A percentile compares a stretch with the other conserved stretches of the same genome.
Evolutionary conservation across 306 rosid genomes (phyloP).

Genomic region (Prinsepia uniflora): DNA sequence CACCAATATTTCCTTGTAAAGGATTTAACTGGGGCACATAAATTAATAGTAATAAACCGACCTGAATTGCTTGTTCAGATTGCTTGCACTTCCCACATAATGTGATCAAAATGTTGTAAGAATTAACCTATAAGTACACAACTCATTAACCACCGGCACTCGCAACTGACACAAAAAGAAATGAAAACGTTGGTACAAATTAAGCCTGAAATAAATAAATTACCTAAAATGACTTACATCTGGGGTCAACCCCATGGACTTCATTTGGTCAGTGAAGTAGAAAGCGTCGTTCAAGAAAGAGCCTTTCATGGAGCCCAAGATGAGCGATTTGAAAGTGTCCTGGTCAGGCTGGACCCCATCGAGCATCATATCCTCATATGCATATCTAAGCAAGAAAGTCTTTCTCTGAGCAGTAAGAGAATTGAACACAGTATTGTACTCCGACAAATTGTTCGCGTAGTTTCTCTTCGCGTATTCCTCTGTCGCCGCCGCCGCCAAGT

Average conservation of each 20-base stretch:
- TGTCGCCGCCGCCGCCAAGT: conserved; percentile 42
- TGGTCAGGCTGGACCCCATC: conserved; percentile 89
- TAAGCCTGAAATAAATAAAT: too few relatives aligned
- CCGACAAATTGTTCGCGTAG: conserved; percentile 70
- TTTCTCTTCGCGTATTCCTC: conserved; percentile 63
- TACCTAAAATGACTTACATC: conserved; percentile 47
- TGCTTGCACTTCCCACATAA: conserved; percentile 80
- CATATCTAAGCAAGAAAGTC: conserved; percentile 71
- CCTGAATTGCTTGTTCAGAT: conserved; percentile 81
- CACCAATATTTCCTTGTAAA: background rate
- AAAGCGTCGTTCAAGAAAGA: conserved; percentile 71
- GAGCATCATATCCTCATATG: conserved; percentile 81
- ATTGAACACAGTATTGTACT: conserved; percentile 74
- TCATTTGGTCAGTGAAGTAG: conserved; percentile 80
- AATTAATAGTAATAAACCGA: conserved; percentile 19
- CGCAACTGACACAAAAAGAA: background rate
- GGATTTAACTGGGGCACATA: background rate
- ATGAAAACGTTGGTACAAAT: background rate
- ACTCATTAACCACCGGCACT: background rate
- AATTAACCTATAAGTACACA: conserved; percentile 47
- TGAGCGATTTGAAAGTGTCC: conserved; percentile 72
- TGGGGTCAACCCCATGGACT: conserved; percentile 73
- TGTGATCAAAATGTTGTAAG: conserved; percentile 73
- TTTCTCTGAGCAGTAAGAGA: conserved; percentile 62
- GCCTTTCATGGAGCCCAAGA: conserved; percentile 73